Percentiles rank a stretch among this genome's conserved stretches.
Conservation (phyloP, 495 filamentous ascomycete genomes). For the Friedmanniomyces endolithicus region DNA sequence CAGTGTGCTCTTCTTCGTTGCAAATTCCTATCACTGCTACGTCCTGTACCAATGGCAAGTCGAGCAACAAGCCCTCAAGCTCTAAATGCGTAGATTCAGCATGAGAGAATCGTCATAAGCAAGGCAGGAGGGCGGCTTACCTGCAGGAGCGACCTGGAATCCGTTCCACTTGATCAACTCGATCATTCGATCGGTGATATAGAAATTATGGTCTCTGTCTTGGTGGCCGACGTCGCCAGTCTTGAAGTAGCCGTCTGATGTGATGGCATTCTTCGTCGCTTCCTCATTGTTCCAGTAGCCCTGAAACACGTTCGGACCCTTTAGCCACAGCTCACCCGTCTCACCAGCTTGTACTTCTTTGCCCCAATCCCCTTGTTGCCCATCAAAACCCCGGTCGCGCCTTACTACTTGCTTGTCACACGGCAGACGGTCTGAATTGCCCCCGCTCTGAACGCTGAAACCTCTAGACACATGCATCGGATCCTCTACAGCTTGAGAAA, state of each 20-base stretch:
- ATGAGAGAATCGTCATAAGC: not conserved
- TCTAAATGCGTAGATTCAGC: constrained; percentile 18
- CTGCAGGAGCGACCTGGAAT: constrained; percentile 32
- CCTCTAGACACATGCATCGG: too few species aligned
- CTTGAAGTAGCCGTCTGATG: constrained; percentile 65
- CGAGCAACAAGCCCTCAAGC: constrained; percentile 28
- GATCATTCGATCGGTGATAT: constrained; percentile 41
- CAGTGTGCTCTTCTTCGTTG: constrained; percentile 28
- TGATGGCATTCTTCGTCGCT: constrained; percentile 52
- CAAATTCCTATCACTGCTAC: constrained; percentile 32
- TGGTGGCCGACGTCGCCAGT: constrained; percentile 62
- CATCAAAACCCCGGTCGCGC: too few species aligned
- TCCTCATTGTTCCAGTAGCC: constrained; percentile 62
- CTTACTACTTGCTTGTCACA: too few species aligned
- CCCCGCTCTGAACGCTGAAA: too few species aligned
- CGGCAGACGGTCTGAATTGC: too few species aligned
- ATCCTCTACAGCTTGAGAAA: too few species aligned
- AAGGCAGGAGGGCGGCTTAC: not conserved
- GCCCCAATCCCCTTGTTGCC: too few species aligned
- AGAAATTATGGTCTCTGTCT: constrained; percentile 47
- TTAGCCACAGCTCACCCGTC: constrained; percentile 49
- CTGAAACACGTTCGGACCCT: constrained; percentile 64
- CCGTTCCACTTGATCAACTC: constrained; percentile 45
- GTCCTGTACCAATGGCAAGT: constrained; percentile 26
- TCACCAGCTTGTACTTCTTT: constrained; percentile 31